phyloP scores from a whole-genome alignment of 768 basidiomycete species.

The Mycena maculata region DNA sequence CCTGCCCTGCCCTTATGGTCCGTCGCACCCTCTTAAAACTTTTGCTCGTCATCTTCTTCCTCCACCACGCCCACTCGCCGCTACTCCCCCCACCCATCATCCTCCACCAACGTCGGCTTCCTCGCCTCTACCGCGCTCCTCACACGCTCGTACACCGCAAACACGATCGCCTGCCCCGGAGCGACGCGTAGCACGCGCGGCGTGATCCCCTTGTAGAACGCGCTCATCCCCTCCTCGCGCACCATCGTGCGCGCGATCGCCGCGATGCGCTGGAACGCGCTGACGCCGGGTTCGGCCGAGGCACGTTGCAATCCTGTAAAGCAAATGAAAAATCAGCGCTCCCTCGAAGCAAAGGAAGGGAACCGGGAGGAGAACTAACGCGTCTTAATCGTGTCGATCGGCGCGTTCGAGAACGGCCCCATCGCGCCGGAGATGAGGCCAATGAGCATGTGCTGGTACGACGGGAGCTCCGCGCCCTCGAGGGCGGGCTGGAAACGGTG shows the following conservation, averaged over 20 bases:
- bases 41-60: too few relatives aligned
- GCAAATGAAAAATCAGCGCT: background rate
- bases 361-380: slow-evolving; percentile 62
- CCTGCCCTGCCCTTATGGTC: too few relatives aligned
- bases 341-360: slow-evolving; percentile 3
- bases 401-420: slow-evolving; percentile 98
- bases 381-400: slow-evolving; percentile 95
- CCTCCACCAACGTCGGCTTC: slow-evolving; percentile 63
- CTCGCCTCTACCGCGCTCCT: slow-evolving; percentile 79
- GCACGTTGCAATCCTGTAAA: slow-evolving; percentile 85
- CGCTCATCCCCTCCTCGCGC: slow-evolving; percentile 84
- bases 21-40: too few relatives aligned
- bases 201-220: slow-evolving; percentile 99
- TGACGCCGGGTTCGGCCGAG: slow-evolving; percentile 75
- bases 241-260: slow-evolving; percentile 94
- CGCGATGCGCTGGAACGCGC: slow-evolving; percentile 82
- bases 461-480: slow-evolving; percentile 73
- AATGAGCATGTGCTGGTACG: slow-evolving; percentile 95
- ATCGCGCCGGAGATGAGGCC: slow-evolving; percentile 97
- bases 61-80: too few relatives aligned
- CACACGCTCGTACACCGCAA: slow-evolving; percentile 96
- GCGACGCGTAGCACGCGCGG: slow-evolving; percentile 96
- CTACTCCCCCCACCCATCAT: slow-evolving; percentile 77
- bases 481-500: slow-evolving; percentile 83
- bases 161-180: slow-evolving; percentile 96